Evolutionary conservation across 371 early-diverging fungal species (phyloP).

Genomic region (Sporodiniella umbellata): DNA sequence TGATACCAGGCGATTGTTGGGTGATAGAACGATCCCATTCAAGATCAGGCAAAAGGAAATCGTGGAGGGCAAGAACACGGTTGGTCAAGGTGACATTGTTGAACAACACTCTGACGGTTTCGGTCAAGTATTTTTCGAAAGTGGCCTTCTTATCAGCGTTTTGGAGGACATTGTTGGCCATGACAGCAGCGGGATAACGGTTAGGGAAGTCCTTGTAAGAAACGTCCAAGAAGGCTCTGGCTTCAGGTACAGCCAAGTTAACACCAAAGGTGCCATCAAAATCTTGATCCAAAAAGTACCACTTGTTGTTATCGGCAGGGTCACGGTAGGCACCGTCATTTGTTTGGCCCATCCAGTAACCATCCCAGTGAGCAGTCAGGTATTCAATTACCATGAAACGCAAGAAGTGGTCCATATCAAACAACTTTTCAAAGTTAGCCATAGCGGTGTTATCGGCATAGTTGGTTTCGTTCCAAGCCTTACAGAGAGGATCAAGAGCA

Average conservation of each 20-base stretch:
- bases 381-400: constrained; percentile 64
- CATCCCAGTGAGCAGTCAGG: constrained; percentile 55
- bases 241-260: constrained; percentile 34
- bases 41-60: constrained; percentile 50
- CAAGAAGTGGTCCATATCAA: constrained; percentile 46
- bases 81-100: constrained; percentile 50
- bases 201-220: constrained; percentile 43
- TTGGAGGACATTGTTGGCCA: constrained; percentile 51
- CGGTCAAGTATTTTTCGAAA: constrained; percentile 50
- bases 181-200: constrained; percentile 37
- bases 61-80: constrained; percentile 49
- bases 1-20: constrained; percentile 53
- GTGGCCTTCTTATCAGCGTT: constrained; percentile 33
- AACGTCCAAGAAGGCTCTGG: constrained; percentile 23
- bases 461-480: constrained; percentile 37
- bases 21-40: constrained; percentile 49
- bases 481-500: constrained; percentile 40
- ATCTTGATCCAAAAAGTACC: constrained; percentile 50
- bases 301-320: constrained; percentile 34
- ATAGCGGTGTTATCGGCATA: constrained; percentile 37
- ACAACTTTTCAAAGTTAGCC: constrained; percentile 27
- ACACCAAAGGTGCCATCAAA: constrained; percentile 60
- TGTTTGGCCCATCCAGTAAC: constrained; percentile 56
- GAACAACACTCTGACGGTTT: constrained; percentile 48
- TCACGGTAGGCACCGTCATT: constrained; percentile 58